phyloP scores from a whole-genome alignment of 2,329 filamentous ascomycete genomes.

The Orbilia oligospora region DNA sequence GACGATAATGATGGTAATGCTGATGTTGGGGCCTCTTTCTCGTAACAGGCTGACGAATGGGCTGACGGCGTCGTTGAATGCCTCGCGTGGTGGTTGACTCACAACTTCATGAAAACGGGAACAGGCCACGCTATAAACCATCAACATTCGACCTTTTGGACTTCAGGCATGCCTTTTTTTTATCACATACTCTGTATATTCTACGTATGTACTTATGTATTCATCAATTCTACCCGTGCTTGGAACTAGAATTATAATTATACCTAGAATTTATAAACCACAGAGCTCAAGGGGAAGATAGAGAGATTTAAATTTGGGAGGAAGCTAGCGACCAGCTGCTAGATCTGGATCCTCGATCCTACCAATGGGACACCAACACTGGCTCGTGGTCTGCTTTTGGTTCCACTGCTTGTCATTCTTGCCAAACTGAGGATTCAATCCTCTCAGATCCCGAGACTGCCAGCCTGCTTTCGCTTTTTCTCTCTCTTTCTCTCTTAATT shows the following conservation, averaged over 20 bases:
- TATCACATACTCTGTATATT: background rate
- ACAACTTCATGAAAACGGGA: slow-evolving; percentile 15
- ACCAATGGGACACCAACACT: slow-evolving; percentile 13
- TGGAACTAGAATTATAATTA: too few species aligned
- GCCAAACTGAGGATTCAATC: slow-evolving; percentile 42
- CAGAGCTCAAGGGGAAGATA: background rate
- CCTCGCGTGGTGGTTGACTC: slow-evolving; percentile 32
- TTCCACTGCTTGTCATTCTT: slow-evolving; percentile 37
- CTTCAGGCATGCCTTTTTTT: slow-evolving; percentile 42
- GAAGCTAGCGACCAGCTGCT: slow-evolving; percentile 9
- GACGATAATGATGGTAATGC: slow-evolving; percentile 27
- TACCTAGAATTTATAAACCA: background rate
- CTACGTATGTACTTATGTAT: background rate
- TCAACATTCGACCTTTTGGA: slow-evolving; percentile 28
- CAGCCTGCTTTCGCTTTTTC: slow-evolving; percentile 9
- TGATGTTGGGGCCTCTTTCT: slow-evolving; percentile 42
- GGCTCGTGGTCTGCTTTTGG: slow-evolving; percentile 57
- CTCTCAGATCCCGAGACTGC: slow-evolving; percentile 49
- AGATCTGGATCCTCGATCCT: slow-evolving; percentile 54
- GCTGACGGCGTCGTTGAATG: slow-evolving; percentile 45
- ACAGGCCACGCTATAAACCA: slow-evolving; percentile 39
- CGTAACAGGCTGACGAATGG: slow-evolving; percentile 39
- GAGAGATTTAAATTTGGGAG: background rate
- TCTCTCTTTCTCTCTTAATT: background rate
- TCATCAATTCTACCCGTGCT: too few species aligned